Evolutionary conservation across 2,329 filamentous ascomycete species (phyloP).

Genomic region (Colletotrichum plurivorum): DNA sequence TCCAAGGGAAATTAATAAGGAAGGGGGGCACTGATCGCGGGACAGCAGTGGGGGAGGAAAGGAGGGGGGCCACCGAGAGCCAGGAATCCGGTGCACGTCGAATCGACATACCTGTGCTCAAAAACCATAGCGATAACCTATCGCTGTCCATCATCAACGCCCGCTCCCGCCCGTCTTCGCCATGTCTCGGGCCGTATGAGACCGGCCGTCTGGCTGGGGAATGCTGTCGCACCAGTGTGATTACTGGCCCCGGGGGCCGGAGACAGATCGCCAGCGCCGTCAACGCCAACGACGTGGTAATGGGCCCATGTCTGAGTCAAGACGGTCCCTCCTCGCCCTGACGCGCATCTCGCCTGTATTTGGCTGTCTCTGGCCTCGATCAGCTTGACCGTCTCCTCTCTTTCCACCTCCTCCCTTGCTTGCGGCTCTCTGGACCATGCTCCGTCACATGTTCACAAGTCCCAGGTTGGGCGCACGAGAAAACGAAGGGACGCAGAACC

Average conservation of each 20-base stretch:
- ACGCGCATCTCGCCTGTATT: constrained; percentile 4
- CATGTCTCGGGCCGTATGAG: constrained; percentile 23
- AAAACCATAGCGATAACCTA: background rate
- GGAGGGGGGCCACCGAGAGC: too few species aligned
- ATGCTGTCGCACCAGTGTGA: background rate
- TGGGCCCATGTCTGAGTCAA: constrained; percentile 33
- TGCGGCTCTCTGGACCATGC: constrained; percentile 12
- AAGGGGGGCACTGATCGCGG: too few species aligned
- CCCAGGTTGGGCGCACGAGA: background rate
- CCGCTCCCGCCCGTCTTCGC: background rate
- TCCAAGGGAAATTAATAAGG: too few species aligned
- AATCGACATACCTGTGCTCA: background rate
- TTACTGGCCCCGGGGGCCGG: constrained; percentile 18
- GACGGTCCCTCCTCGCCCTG: background rate
- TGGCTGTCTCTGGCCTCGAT: background rate
- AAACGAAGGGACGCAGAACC: background rate
- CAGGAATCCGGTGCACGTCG: too few species aligned
- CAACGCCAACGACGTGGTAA: constrained; percentile 25
- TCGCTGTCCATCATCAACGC: background rate
- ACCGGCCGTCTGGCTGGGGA: background rate
- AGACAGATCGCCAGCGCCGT: constrained; percentile 28
- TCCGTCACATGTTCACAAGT: too few species aligned
- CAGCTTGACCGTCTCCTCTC: background rate
- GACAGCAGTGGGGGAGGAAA: too few species aligned
- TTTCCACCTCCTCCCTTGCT: constrained; percentile 8